These are phyloP conservation scores for Mucor velutinosus DNA, from an alignment of 371 early-diverging fungal species.

Conservation along the genomic window DNA sequence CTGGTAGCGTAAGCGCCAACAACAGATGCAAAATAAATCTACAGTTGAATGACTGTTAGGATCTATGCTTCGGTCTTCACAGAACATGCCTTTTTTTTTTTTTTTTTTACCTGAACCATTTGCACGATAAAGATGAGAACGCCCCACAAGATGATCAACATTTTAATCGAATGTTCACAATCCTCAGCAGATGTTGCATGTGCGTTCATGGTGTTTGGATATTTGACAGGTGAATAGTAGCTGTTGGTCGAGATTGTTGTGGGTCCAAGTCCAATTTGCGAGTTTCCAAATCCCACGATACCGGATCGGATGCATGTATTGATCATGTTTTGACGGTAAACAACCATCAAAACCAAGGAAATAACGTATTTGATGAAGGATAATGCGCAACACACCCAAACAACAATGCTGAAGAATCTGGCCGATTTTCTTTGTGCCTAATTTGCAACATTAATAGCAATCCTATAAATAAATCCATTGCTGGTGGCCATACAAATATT, in stretches of 20 bases:
- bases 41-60: not conserved
- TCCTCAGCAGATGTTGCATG: slow-evolving; percentile 32
- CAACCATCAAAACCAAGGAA: slow-evolving; percentile 41
- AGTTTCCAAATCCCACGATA: slow-evolving; percentile 41
- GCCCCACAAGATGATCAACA: slow-evolving; percentile 39
- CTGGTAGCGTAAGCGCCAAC: slow-evolving; percentile 49
- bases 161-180: slow-evolving; percentile 32
- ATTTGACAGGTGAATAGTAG: slow-evolving; percentile 49
- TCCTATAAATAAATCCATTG: not conserved
- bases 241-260: slow-evolving; percentile 29
- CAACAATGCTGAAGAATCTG: slow-evolving; percentile 44
- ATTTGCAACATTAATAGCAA: not conserved
- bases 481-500: slow-evolving; percentile 33
- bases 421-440: slow-evolving; percentile 50
- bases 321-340: slow-evolving; percentile 33
- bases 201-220: slow-evolving; percentile 44
- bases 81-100: too few species aligned
- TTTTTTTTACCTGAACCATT: slow-evolving; percentile 38
- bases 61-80: not conserved
- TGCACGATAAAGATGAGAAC: slow-evolving; percentile 38
- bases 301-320: slow-evolving; percentile 48
- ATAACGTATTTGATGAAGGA: slow-evolving; percentile 46
- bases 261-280: slow-evolving; percentile 32
- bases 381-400: slow-evolving; percentile 43
- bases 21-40: slow-evolving; percentile 55